phyloP scores from a whole-genome alignment of 805 yeast genomes.

The Pichia manshurica region DNA sequence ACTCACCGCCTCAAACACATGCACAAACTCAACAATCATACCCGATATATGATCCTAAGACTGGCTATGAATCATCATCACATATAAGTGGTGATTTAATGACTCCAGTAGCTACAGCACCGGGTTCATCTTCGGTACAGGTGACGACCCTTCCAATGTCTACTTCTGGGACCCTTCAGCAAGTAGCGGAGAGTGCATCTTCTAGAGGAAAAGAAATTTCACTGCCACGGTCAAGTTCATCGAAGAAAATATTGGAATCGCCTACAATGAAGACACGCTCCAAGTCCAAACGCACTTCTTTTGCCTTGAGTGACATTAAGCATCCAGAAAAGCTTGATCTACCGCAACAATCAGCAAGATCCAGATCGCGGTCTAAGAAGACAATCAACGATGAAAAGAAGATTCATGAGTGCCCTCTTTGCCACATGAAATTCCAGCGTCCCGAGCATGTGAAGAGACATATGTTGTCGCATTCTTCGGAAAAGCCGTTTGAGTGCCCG shows the following conservation, averaged over 20 bases:
- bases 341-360: conserved; percentile 31
- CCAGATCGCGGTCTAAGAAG: conserved; percentile 29
- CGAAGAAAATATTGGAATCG: conserved; percentile 5
- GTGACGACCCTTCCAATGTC: background rate
- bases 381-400: conserved; percentile 42
- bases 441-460: conserved; percentile 70
- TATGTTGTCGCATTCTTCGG: conserved; percentile 52
- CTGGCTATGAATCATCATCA: background rate
- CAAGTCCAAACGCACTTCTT: conserved; percentile 7
- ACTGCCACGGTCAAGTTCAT: conserved; percentile 1
- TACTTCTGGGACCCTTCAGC: conserved; percentile 1
- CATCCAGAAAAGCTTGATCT: conserved; percentile 28
- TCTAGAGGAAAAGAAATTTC: background rate
- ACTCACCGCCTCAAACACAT: background rate
- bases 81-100: background rate
- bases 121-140: background rate
- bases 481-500: conserved; percentile 52
- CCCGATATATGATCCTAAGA: background rate
- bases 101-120: background rate
- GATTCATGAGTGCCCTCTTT: conserved; percentile 58
- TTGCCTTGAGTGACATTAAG: conserved; percentile 15
- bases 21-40: background rate
- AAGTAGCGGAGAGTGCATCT: conserved; percentile 7
- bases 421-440: conserved; percentile 57
- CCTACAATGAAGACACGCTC: conserved; percentile 8